Conservation (phyloP, 2,329 filamentous ascomycete species). For the Neonectria neomacrospora region DNA sequence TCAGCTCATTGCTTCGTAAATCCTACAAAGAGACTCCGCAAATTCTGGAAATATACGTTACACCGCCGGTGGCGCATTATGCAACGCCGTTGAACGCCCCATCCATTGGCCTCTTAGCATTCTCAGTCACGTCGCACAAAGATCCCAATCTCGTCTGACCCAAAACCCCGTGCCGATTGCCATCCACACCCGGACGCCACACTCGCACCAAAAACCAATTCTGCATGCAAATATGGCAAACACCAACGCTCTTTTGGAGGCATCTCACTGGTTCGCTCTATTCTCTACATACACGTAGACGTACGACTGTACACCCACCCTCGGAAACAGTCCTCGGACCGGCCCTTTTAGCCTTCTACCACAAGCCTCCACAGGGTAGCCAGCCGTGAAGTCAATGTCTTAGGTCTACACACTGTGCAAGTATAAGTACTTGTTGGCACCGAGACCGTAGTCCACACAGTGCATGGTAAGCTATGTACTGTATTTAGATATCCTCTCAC, state of each 20-base stretch:
- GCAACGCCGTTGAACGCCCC: conserved; percentile 4
- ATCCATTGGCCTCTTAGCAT: not conserved
- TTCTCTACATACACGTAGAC: not conserved
- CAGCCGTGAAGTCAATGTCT: not conserved
- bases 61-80: not conserved
- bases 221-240: not conserved
- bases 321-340: not conserved
- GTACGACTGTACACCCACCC: not conserved
- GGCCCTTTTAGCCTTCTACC: not conserved
- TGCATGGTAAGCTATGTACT: not conserved
- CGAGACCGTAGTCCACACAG: not conserved
- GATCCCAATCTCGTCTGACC: conserved; percentile 1
- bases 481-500: not conserved
- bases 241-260: not conserved
- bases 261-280: not conserved
- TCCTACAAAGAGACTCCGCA: no score
- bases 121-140: conserved; percentile 5
- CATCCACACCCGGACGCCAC: not conserved
- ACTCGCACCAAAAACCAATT: not conserved
- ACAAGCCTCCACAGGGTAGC: not conserved
- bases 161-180: not conserved
- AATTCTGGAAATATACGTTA: not conserved
- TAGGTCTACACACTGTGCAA: not conserved
- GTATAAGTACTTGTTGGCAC: not conserved
- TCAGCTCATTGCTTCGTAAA: not conserved